Evolutionary conservation across 2,329 filamentous ascomycete species (phyloP), one percentile per base, ranked within the genome.

Genomic region (Hymenotorrendiella dingleyae): DNA sequence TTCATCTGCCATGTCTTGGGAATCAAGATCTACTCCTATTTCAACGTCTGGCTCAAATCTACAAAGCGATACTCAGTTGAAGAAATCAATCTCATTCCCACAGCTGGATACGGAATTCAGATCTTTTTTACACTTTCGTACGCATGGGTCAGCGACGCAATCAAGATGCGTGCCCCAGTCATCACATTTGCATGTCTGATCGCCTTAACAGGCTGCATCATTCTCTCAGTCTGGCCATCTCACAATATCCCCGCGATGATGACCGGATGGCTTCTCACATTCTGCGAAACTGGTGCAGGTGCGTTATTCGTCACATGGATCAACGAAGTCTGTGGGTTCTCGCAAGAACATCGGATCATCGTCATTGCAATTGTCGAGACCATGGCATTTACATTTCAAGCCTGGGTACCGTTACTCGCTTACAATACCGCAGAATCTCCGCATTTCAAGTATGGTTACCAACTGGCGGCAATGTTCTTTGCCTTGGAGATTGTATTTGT

Each of bases 341-440:
- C 24, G n/a, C 36, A 23, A 17, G 36, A 40, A 17, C 20, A 32
- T 23, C 24, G 28, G n/a, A 20, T 26, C 11, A 24, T 40, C 7
- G 17, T 40, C n/a, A 23, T 40, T 14, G 36, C 20, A 6, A 28
- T 40, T n/a, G 36, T 26, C 12, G 20, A 40, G 26, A 40, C 36
- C 12, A 40, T 32, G 36, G 36, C 20, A 10, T 23, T 7, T 21
- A 40, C 36, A 12, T 40, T 40, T 14, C n/a, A 28, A 14, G 36
- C 36, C 9, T 40, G 27, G 36, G 8, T 23, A 22, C 20, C 29
- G 16, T 35, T 33, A 22, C 23, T 36, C 1, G 23, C 16, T 9
- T 36, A 16, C 14, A 36, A 36, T 17, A 36, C 34, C 14, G 22
- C n/a, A 16, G 7, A 36, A 22, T 20, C 21, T 9, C 34, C 22